Evolutionary conservation across 2,329 filamentous ascomycete species (phyloP).

Genomic region (Trichoderma simmonsii): DNA sequence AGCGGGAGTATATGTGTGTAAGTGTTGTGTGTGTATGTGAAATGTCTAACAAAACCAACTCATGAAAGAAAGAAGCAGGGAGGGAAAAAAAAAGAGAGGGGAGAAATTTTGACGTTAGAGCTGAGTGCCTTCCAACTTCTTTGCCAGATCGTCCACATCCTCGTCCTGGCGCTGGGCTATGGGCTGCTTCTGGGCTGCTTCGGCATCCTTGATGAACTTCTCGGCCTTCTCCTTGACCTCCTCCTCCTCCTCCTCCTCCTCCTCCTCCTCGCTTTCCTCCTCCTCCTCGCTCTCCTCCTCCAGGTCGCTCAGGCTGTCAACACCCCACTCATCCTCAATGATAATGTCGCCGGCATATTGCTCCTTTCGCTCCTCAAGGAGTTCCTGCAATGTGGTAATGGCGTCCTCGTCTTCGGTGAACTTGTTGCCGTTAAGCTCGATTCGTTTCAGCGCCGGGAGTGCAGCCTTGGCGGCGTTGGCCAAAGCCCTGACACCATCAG

Average conservation of each 20-base stretch:
- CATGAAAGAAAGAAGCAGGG: neutral
- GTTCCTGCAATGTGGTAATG: conserved; percentile 63
- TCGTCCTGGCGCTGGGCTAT: conserved; percentile 68
- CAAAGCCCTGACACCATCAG: conserved; percentile 68
- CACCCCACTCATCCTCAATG: conserved; percentile 76
- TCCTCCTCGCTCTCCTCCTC: conserved; percentile 72
- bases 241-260: conserved; percentile 58
- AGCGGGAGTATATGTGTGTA: neutral
- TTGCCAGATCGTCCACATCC: conserved; percentile 77
- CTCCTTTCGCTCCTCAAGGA: conserved; percentile 77
- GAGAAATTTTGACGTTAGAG: conserved; percentile 38
- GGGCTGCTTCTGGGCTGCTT: conserved; percentile 70
- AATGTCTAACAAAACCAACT: conserved; percentile 15
- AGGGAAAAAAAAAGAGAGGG: neutral
- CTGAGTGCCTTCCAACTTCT: conserved; percentile 68
- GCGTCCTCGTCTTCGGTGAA: conserved; percentile 81
- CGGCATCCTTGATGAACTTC: conserved; percentile 65
- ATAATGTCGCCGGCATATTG: conserved; percentile 62
- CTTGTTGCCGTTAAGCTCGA: conserved; percentile 96
- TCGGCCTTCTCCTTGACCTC: conserved; percentile 65
- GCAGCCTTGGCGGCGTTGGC: conserved; percentile 63
- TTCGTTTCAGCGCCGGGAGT: conserved; percentile 73
- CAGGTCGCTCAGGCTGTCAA: conserved; percentile 84
- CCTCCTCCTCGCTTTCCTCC: conserved; percentile 66
- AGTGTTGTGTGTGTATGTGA: neutral